Evolutionary conservation across 345 rosid species (phyloP), one percentile per base, ranked within the genome.

Genomic region (Litchi chinensis): DNA sequence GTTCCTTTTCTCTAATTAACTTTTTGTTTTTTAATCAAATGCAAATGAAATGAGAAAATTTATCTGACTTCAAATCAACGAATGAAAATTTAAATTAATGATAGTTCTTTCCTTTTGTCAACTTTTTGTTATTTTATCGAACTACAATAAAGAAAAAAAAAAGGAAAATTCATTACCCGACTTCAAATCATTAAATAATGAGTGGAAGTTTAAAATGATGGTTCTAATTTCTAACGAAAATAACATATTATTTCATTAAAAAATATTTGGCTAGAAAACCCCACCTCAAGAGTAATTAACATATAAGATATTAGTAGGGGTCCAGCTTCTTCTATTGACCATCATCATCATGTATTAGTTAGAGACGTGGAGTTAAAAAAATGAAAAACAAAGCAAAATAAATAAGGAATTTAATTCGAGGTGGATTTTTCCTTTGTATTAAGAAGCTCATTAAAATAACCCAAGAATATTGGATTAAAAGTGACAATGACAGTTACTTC

Each of bases 401-500:
- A 62, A 50, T 10, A 10, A 48, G 11, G 43, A 76, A 72, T 37
- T 18, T 18, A 46, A 46, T 7, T 37, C 3, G 9, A 59, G 48
- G 37, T 32, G 37, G 22, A 18, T 72, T 32, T 60, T 56, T 9
- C 37, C 65, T 18, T 16, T 46, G 19, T 28, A 46, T 26, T 46
- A 40, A 22, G 26, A 40, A n/a, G 50, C 50, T 65, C 69, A 40
- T 71, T 75, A 67, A 79, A 76, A 72, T 62, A 50, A 60, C 16
- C 12, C 28, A 60, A 60, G 65, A 60, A 19, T 60, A 60, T 60
- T 60, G 65, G 65, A 60, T 60, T 54, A 32, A 74, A 11, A 43
- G 13, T 70, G 88, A 86, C 63, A 18, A 4, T 64, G 86, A 82
- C 76, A 83, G 67, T 84, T 68, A n/a, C 83, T 76, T 50, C 24